Base-by-base conservation (phyloP, 2,329 filamentous ascomycete genomes). In the Cadophora sp. region DNA sequence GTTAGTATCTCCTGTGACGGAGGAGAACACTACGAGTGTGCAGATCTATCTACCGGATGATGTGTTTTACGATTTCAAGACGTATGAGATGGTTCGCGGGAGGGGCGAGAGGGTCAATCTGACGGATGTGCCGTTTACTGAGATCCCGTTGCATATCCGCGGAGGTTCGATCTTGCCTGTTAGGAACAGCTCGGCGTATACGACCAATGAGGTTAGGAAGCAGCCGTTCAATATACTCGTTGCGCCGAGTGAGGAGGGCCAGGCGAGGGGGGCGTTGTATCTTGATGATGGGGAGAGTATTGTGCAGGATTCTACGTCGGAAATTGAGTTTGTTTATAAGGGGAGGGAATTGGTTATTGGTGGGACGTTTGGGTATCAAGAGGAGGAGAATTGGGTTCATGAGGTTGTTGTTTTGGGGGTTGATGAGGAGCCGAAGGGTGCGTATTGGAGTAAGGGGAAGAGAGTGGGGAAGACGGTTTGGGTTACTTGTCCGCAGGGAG, bases 281-380 rank as follows among this genome's bases (percentile, higher is more conserved):
- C 80, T 96, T 5, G 93, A 96, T 72, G 92, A 96, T 68, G 93
- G 93, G 9, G 87, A 89, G 67, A 88, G 85, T 33, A 73, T 94
- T 60, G 80, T 86, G 66, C 91, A 91, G 77, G 68, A 79, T 1
- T 76, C 73, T 0, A 86, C 83, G 18, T 87, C 83, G 8, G 80
- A 86, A 62, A 82, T 94, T 61, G 77, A 80, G n/a, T 91, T 94
- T 72, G 72, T 76, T 8, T 94, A 87, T 75, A 79, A 82, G 50
- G 76, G 82, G 3, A 85, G 85, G 47, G 79, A 80, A 64, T 82
- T 92, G 24, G 79, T 71, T 0, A 79, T 84, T 55, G 79, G 78
- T 1, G 89, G 89, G 0, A 77, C 73, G 1, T 90, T 89, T 74
- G 84, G 78, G 1, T 89, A 86, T 74, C 65, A 81, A 78, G 63